Conservation (phyloP, 495 filamentous ascomycete species). For the Mycothermus thermophilus region DNA sequence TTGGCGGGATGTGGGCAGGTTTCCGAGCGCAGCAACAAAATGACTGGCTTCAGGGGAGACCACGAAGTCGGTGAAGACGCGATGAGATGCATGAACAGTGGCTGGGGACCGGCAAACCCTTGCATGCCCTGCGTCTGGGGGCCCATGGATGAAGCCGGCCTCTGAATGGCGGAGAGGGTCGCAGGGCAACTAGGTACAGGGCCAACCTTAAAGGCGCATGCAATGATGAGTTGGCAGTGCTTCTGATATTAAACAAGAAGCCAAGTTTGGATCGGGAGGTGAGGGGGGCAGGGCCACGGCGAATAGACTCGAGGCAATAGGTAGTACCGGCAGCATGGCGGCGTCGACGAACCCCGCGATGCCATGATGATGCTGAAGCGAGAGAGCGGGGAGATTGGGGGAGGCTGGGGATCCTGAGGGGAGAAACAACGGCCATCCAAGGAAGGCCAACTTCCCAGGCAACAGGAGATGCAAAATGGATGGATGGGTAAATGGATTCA, state of each 20-base stretch:
- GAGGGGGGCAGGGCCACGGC: constrained; percentile 9
- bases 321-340: constrained; percentile 3
- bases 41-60: constrained; percentile 39
- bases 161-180: constrained; percentile 22
- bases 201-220: constrained; percentile 49
- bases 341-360: too few relatives aligned
- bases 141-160: constrained; percentile 20
- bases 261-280: constrained; percentile 13
- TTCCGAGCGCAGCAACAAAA: constrained; percentile 16
- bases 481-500: too few relatives aligned
- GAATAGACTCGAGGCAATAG: constrained; percentile 6
- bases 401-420: too few relatives aligned
- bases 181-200: constrained; percentile 36
- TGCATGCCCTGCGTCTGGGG: constrained; percentile 29
- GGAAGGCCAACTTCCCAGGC: too few relatives aligned
- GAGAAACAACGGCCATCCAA: too few relatives aligned
- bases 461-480: too few relatives aligned
- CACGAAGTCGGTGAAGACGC: constrained; percentile 44
- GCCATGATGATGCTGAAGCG: too few relatives aligned
- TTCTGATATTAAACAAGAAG: constrained; percentile 47
- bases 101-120: constrained; percentile 30
- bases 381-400: too few relatives aligned
- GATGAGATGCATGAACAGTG: constrained; percentile 46
- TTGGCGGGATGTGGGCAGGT: too few relatives aligned
- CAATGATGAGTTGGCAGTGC: constrained; percentile 85